Evolutionary conservation across 257 asterid genomes (phyloP).

Genomic region (Scutellaria galericulata): DNA sequence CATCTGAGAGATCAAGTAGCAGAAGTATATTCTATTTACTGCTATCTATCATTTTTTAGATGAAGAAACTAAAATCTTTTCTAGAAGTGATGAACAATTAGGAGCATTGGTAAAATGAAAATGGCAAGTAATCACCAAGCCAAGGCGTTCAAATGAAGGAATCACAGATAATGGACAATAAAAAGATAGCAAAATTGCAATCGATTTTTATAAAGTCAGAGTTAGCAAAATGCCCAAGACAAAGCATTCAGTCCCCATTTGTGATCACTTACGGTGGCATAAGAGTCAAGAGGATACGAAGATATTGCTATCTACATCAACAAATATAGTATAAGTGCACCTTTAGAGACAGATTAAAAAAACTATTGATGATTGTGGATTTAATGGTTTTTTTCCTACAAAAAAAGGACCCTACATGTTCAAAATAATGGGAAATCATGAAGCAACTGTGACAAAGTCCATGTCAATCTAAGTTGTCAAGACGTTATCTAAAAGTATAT

Average conservation of each 20-base stretch:
- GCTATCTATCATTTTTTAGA: conserved; percentile 1
- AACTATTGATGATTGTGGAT: too few relatives aligned
- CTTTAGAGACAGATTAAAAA: background rate
- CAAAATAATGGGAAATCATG: background rate
- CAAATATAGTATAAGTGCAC: background rate
- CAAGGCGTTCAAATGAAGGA: background rate
- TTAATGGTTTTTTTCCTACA: background rate
- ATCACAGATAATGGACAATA: background rate
- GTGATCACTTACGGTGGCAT: background rate
- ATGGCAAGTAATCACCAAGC: conserved; percentile 7
- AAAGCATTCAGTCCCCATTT: background rate
- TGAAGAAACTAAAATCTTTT: background rate
- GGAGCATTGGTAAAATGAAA: background rate
- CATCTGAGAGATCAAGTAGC: conserved; percentile 22
- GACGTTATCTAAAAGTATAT: background rate
- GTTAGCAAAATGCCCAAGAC: background rate
- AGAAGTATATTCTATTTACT: background rate
- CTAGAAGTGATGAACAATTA: background rate
- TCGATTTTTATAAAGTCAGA: background rate
- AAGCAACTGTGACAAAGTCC: background rate
- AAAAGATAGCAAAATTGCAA: background rate
- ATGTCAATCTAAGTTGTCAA: background rate
- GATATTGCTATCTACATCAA: background rate
- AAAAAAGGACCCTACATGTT: background rate
- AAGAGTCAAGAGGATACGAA: background rate